These are phyloP conservation scores for Phlyctochytrium planicorne DNA, from an alignment of 192 early-diverging fungal genomes.

Conservation along the genomic window DNA sequence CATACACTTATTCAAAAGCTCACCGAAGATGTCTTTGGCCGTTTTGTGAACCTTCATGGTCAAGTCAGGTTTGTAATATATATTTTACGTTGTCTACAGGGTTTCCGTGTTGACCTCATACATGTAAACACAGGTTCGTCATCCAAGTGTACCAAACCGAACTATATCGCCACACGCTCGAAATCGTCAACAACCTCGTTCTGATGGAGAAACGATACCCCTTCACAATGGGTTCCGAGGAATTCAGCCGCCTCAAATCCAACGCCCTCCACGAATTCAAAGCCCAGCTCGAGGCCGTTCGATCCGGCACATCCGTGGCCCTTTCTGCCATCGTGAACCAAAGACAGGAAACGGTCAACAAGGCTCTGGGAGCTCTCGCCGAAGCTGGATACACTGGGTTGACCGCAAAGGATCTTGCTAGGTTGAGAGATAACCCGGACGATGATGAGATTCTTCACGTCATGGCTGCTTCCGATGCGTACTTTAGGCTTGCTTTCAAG, in stretches of 20 bases:
- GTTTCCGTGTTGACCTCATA: background rate
- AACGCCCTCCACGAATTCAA: constrained; percentile 32
- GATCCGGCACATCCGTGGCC: background rate
- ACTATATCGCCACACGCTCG: constrained; percentile 38
- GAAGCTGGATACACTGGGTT: constrained; percentile 41
- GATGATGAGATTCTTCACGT: constrained; percentile 40
- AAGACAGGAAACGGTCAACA: constrained; percentile 28
- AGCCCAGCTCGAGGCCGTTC: constrained; percentile 28
- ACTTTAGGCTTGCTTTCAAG: constrained; percentile 34
- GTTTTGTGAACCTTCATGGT: constrained; percentile 44
- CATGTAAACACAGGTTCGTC: constrained; percentile 33
- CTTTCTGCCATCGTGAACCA: background rate
- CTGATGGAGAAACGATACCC: constrained; percentile 43
- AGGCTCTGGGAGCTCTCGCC: constrained; percentile 38
- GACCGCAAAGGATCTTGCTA: constrained; percentile 30
- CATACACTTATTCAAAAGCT: constrained; percentile 34
- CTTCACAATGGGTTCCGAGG: constrained; percentile 44
- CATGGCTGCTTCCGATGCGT: constrained; percentile 37
- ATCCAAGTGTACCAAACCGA: constrained; percentile 46
- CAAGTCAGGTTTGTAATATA: constrained; percentile 37
- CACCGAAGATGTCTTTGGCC: constrained; percentile 45
- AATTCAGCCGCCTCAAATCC: constrained; percentile 35
- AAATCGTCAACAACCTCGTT: constrained; percentile 32
- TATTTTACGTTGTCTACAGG: background rate
- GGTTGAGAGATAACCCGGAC: constrained; percentile 27